Conservation (phyloP, 2,329 filamentous ascomycete genomes). For the Aureobasidium leucospermi region DNA sequence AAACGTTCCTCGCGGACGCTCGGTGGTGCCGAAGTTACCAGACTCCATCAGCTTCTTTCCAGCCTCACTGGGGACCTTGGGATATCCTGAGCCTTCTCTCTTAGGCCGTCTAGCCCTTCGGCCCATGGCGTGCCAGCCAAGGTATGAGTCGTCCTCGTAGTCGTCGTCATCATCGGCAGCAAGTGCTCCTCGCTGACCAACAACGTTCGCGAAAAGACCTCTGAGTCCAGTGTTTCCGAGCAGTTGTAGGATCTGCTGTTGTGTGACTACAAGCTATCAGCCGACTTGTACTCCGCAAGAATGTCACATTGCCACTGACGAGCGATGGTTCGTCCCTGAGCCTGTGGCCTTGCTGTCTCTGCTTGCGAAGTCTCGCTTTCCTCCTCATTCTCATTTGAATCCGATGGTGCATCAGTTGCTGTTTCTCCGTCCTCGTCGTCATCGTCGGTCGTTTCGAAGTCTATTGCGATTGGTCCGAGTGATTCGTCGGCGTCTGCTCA, state of each 20-base stretch:
- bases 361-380: slow-evolving; percentile 27
- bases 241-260: slow-evolving; percentile 46
- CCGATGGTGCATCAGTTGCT: slow-evolving; percentile 16
- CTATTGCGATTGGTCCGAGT: slow-evolving; percentile 32
- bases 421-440: slow-evolving; percentile 27
- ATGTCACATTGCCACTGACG: slow-evolving; percentile 20
- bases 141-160: slow-evolving; percentile 33
- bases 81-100: slow-evolving; percentile 51
- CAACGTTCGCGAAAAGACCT: slow-evolving; percentile 39
- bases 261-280: slow-evolving; percentile 32
- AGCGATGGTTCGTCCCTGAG: slow-evolving; percentile 23
- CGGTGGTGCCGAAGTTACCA: slow-evolving; percentile 69
- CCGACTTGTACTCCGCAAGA: slow-evolving; percentile 7
- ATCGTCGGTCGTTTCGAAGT: slow-evolving; percentile 32
- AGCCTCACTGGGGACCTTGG: slow-evolving; percentile 74
- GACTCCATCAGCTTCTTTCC: slow-evolving; percentile 74
- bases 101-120: slow-evolving; percentile 41
- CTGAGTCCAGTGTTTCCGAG: slow-evolving; percentile 48
- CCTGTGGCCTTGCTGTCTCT: slow-evolving; percentile 21
- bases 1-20: slow-evolving; percentile 31
- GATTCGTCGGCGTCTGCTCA: slow-evolving; percentile 34
- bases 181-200: slow-evolving; percentile 21
- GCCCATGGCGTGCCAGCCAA: slow-evolving; percentile 32
- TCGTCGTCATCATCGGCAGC: slow-evolving; percentile 30
- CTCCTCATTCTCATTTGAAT: slow-evolving; percentile 23